Evolutionary conservation across 1,284 basidiomycete genomes (phyloP).

Genomic region (Pseudozyma tsukubaensis): DNA sequence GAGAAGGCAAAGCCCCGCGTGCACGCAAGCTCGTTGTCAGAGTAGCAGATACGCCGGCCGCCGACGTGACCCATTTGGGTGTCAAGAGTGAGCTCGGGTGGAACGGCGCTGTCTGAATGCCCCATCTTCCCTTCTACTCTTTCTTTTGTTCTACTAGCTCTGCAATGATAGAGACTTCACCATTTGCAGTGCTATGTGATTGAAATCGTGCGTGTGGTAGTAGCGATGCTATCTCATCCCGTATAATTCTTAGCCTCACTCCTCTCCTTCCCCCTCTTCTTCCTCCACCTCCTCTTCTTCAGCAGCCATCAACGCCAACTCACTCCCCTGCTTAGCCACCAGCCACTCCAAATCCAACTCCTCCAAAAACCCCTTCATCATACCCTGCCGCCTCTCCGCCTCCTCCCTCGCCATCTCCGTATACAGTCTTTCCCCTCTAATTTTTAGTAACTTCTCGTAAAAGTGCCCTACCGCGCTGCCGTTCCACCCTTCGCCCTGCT

Average conservation of each 20-base stretch:
- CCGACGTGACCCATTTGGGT: constrained; percentile 56
- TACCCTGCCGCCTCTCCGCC: constrained; percentile 79
- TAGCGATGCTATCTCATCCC: too few species aligned
- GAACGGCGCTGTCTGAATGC: constrained; percentile 52
- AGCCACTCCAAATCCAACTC: constrained; percentile 61
- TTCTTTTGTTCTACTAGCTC: too few species aligned
- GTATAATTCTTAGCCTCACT: not conserved
- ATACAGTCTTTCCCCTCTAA: constrained; percentile 54
- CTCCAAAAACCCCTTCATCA: constrained; percentile 66
- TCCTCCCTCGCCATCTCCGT: constrained; percentile 77
- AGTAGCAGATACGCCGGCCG: constrained; percentile 52
- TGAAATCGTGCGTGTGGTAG: too few species aligned
- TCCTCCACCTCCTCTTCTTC: constrained; percentile 12
- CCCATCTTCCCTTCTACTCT: not conserved
- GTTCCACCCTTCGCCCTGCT: constrained; percentile 68
- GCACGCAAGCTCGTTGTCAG: constrained; percentile 57
- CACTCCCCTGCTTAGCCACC: constrained; percentile 51
- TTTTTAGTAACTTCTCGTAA: constrained; percentile 75
- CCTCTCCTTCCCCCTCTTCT: constrained; percentile 6
- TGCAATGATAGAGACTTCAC: too few species aligned
- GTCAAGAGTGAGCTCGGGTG: constrained; percentile 53
- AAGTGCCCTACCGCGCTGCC: constrained; percentile 83
- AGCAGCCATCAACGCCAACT: constrained; percentile 26
- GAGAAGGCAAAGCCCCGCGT: constrained; percentile 54
- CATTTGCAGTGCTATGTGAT: too few species aligned